These are phyloP conservation scores for Setomelanomma holmii DNA, from an alignment of 2,329 filamentous ascomycete species.

Conservation along the genomic window DNA sequence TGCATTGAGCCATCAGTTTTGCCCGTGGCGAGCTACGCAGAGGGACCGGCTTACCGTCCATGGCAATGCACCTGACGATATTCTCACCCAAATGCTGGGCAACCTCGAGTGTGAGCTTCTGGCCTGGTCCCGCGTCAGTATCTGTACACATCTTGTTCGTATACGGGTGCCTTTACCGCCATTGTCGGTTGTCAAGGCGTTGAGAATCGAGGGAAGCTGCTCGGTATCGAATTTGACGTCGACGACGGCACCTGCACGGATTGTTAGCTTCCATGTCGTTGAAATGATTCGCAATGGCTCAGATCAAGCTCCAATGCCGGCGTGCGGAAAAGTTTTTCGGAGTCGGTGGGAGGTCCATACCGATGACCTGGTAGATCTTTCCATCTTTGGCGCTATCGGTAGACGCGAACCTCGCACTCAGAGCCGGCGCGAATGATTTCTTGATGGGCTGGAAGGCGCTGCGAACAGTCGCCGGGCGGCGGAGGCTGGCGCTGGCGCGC, in stretches of 20 bases:
- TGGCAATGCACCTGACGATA: slow-evolving; percentile 99
- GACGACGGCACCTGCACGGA: slow-evolving; percentile 1
- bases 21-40: slow-evolving; percentile 3
- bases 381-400: slow-evolving; percentile 65
- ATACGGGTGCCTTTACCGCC: slow-evolving; percentile 77
- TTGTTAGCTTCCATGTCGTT: slow-evolving; percentile 38
- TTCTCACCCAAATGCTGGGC: slow-evolving; percentile 94
- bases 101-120: slow-evolving; percentile 27
- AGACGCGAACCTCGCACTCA: slow-evolving; percentile 68
- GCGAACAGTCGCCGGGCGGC: slow-evolving; percentile 61
- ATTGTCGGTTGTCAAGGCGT: slow-evolving; percentile 92
- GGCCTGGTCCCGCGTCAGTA: not conserved
- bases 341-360: slow-evolving; percentile 51
- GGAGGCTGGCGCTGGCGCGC: slow-evolving; percentile 67
- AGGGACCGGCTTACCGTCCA: slow-evolving; percentile 79
- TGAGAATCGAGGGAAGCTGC: slow-evolving; percentile 95
- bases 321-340: slow-evolving; percentile 42
- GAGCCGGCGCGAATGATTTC: slow-evolving; percentile 64
- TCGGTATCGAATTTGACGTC: slow-evolving; percentile 91
- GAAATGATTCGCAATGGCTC: slow-evolving; percentile 43
- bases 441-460: slow-evolving; percentile 63
- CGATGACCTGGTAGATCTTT: slow-evolving; percentile 81
- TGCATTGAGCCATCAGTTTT: slow-evolving; percentile 50
- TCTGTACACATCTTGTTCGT: not conserved
- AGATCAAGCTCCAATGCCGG: slow-evolving; percentile 15